Conservation (phyloP, 257 asterid genomes). For the Galeopsis tetrahit region DNA sequence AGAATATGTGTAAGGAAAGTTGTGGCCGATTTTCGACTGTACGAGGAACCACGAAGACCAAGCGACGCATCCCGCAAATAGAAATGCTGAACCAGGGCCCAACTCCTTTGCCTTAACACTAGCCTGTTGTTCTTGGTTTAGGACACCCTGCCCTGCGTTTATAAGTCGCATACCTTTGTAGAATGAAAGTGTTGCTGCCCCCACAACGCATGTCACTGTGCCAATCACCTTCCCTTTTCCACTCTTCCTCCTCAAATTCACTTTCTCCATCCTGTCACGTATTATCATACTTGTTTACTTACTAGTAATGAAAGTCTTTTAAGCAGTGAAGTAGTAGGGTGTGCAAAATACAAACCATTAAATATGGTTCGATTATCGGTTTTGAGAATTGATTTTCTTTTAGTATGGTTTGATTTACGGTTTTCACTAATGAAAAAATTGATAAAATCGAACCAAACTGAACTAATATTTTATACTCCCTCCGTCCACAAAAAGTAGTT, state of each 20-base stretch:
- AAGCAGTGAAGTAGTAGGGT: too few species aligned
- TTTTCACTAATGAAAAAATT: too few species aligned
- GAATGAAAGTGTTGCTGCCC: conserved; percentile 55
- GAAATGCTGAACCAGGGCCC: conserved; percentile 61
- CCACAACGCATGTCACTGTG: conserved; percentile 51
- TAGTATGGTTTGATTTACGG: too few species aligned
- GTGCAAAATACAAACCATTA: too few species aligned
- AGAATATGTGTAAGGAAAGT: conserved; percentile 63
- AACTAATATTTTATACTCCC: too few species aligned
- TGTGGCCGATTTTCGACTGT: conserved; percentile 63
- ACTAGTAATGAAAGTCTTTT: too few species aligned
- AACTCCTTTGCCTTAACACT: conserved; percentile 26
- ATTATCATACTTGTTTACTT: too few species aligned
- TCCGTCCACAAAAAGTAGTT: too few species aligned
- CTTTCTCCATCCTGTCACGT: conserved; percentile 61
- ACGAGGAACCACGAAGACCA: conserved; percentile 85
- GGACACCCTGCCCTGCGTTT: not conserved
- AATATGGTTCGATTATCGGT: too few species aligned
- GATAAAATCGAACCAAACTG: too few species aligned
- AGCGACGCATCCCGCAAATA: conserved; percentile 51
- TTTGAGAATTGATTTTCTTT: too few species aligned
- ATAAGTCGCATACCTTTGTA: conserved; percentile 62
- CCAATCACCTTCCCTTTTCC: conserved; percentile 76
- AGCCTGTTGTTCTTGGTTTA: conserved; percentile 10
- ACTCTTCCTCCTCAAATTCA: conserved; percentile 47